A percentile compares a stretch with the other conserved stretches of the same genome.
These are phyloP conservation scores for Arabidopsis arenosa DNA, from an alignment of 345 rosid species.

Conservation along the genomic window DNA sequence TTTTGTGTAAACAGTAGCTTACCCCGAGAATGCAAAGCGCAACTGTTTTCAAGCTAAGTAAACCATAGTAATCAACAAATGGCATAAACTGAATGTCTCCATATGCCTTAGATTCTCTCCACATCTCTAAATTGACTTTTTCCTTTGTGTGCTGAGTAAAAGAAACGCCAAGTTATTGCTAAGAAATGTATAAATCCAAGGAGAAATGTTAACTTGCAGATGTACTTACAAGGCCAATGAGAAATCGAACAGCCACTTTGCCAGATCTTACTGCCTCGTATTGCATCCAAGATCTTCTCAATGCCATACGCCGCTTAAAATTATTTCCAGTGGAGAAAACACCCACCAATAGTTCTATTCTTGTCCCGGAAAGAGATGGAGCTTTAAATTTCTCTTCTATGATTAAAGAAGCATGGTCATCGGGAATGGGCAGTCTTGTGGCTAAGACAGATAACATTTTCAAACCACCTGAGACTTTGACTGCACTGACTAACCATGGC, in stretches of 20 bases:
- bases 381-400: conserved; percentile 77
- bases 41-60: conserved; percentile 80
- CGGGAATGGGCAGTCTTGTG: conserved; percentile 75
- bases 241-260: conserved; percentile 79
- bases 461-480: conserved; percentile 69
- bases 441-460: conserved; percentile 66
- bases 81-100: conserved; percentile 93
- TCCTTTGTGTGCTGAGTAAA: conserved; percentile 66
- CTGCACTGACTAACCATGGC: conserved; percentile 73
- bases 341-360: conserved; percentile 70
- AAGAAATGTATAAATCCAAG: conserved; percentile 11
- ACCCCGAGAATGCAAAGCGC: conserved; percentile 92
- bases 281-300: conserved; percentile 95
- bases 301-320: conserved; percentile 87
- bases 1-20: conserved; percentile 32
- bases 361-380: conserved; percentile 54
- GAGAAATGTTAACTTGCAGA: conserved; percentile 6
- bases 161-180: conserved; percentile 10
- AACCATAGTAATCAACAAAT: conserved; percentile 85
- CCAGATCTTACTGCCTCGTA: conserved; percentile 74
- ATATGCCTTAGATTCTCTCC: conserved; percentile 89
- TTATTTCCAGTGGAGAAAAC: conserved; percentile 93
- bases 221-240: conserved; percentile 86
- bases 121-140: conserved; percentile 76
- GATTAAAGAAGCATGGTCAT: conserved; percentile 61